Evolutionary conservation across 305 asterid genomes (phyloP).

Genomic region (Fraxinus floribunda): DNA sequence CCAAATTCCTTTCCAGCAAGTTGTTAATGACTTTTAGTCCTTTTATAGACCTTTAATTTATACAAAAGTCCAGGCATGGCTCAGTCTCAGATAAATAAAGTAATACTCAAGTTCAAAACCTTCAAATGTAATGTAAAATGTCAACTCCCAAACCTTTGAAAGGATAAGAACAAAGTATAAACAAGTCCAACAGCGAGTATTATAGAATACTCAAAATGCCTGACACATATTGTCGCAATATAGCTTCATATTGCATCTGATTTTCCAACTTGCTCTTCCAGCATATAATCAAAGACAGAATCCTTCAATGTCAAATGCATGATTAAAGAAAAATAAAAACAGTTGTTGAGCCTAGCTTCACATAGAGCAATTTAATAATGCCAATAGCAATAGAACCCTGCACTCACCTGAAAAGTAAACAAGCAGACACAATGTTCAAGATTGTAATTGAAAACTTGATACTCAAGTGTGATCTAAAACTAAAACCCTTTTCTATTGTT

Average conservation of each 20-base stretch:
- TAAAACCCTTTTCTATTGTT: not conserved
- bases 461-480: not conserved
- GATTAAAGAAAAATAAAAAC: not conserved
- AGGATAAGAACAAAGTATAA: conserved; percentile 8
- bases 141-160: not conserved
- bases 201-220: not conserved
- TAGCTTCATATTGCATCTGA: not conserved
- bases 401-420: not conserved
- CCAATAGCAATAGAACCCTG: not conserved
- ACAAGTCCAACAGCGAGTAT: not conserved
- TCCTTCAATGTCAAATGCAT: not conserved
- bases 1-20: conserved; percentile 23
- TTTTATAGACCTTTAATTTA: not conserved
- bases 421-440: not conserved
- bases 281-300: not conserved
- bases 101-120: not conserved
- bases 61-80: not conserved
- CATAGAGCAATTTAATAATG: not conserved
- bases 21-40: conserved; percentile 25
- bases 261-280: not conserved
- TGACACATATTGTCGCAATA: not conserved
- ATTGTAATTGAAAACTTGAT: not conserved
- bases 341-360: not conserved
- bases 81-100: not conserved
- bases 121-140: not conserved